These are phyloP conservation scores for Irpex sp. DNA, from an alignment of 1,284 basidiomycete species.

Conservation along the genomic window DNA sequence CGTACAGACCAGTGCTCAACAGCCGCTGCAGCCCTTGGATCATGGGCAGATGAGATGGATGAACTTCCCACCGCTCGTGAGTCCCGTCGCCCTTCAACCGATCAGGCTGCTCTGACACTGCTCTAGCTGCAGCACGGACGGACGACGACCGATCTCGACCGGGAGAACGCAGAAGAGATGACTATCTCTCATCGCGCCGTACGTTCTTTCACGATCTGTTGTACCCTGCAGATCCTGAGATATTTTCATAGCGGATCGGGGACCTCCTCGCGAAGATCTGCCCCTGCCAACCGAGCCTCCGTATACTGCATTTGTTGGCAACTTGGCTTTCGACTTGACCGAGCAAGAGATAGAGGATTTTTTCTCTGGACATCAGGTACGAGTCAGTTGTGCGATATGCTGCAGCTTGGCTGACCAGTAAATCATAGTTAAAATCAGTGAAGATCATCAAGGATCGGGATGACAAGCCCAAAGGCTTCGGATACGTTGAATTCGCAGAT, in stretches of 20 bases:
- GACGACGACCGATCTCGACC: slow-evolving; percentile 51
- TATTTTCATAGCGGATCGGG: slow-evolving; percentile 54
- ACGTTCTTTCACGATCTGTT: slow-evolving; percentile 24
- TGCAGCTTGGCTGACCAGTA: not conserved
- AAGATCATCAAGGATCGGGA: slow-evolving; percentile 92
- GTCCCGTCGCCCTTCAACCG: slow-evolving; percentile 30
- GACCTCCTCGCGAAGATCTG: slow-evolving; percentile 75
- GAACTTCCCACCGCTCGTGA: slow-evolving; percentile 84
- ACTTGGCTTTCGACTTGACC: slow-evolving; percentile 90
- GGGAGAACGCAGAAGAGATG: slow-evolving; percentile 55
- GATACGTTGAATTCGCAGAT: slow-evolving; percentile 92
- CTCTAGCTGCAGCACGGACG: slow-evolving; percentile 54
- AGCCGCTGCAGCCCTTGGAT: slow-evolving; percentile 63
- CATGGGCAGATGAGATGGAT: slow-evolving; percentile 98
- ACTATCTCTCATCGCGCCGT: slow-evolving; percentile 61
- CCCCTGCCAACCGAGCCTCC: slow-evolving; percentile 94
- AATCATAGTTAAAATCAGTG: slow-evolving; percentile 68
- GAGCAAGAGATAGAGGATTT: slow-evolving; percentile 83
- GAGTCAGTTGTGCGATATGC: slow-evolving; percentile 16
- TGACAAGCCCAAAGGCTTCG: slow-evolving; percentile 96
- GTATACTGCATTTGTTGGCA: slow-evolving; percentile 95
- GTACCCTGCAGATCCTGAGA: slow-evolving; percentile 6
- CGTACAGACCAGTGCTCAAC: slow-evolving; percentile 33
- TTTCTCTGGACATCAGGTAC: slow-evolving; percentile 65
- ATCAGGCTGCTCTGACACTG: slow-evolving; percentile 17